A percentile compares a stretch with the other conserved stretches of the same genome.
Conservation (phyloP, 495 filamentous ascomycete species). For the Xylaria castorea region DNA sequence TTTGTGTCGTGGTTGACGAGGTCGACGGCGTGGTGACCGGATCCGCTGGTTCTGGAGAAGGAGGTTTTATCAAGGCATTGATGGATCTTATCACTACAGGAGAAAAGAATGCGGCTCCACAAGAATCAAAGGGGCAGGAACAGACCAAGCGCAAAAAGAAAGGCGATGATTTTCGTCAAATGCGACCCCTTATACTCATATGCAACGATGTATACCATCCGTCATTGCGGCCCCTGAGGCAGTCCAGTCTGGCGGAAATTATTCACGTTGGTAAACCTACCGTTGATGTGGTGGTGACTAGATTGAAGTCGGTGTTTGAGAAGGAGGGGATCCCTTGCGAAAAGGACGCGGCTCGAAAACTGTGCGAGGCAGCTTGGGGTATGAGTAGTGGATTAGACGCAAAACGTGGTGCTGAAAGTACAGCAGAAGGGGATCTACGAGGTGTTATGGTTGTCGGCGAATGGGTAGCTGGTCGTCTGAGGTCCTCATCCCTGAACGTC, state of each 20-base stretch:
- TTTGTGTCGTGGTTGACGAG: slow-evolving; percentile 95
- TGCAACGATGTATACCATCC: slow-evolving; percentile 99
- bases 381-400: slow-evolving; percentile 66
- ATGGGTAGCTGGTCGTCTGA: slow-evolving; percentile 87
- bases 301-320: slow-evolving; percentile 81
- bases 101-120: slow-evolving; percentile 72
- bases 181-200: slow-evolving; percentile 88
- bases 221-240: slow-evolving; percentile 80
- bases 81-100: slow-evolving; percentile 87
- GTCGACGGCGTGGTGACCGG: slow-evolving; percentile 92
- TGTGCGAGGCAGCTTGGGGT: slow-evolving; percentile 96
- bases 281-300: slow-evolving; percentile 80
- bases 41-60: slow-evolving; percentile 69
- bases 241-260: slow-evolving; percentile 82
- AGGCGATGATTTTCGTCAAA: slow-evolving; percentile 81
- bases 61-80: slow-evolving; percentile 93
- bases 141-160: slow-evolving; percentile 61
- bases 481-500: slow-evolving; percentile 53
- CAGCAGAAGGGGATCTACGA: slow-evolving; percentile 87
- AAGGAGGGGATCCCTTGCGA: slow-evolving; percentile 87
- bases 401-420: slow-evolving; percentile 63
- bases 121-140: slow-evolving; percentile 43
- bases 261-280: slow-evolving; percentile 92
- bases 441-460: slow-evolving; percentile 93
- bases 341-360: slow-evolving; percentile 81